Percentiles rank a stretch among this genome's conserved stretches.
phyloP scores from a whole-genome alignment of 1,284 basidiomycete genomes.

The Ganoderma lucidum region DNA sequence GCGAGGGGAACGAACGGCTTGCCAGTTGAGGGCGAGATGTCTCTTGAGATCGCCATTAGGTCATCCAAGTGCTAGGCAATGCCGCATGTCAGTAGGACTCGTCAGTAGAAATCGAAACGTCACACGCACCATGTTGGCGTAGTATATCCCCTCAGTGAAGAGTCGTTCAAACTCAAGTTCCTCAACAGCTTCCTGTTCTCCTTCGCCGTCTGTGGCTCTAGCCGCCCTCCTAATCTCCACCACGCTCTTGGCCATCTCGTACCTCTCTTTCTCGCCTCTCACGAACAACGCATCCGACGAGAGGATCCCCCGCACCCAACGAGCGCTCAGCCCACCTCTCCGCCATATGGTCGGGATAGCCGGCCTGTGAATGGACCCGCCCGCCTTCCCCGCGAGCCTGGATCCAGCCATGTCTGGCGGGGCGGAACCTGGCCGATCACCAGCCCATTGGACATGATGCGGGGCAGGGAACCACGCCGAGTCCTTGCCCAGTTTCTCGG shows the following conservation, averaged over 20 bases:
- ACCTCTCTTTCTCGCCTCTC: constrained; percentile 81
- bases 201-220: constrained; percentile 49
- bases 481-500: constrained; percentile 3
- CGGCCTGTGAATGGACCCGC: background rate
- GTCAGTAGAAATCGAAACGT: background rate
- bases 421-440: constrained; percentile 29
- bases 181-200: constrained; percentile 48
- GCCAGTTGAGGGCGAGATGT: constrained; percentile 75
- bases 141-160: constrained; percentile 86
- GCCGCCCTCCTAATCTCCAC: constrained; percentile 74
- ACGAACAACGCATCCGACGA: constrained; percentile 87
- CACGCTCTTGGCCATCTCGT: constrained; percentile 78
- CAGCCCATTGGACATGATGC: constrained; percentile 15
- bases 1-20: constrained; percentile 74
- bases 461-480: constrained; percentile 20
- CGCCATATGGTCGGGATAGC: constrained; percentile 66
- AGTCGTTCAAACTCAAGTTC: constrained; percentile 75
- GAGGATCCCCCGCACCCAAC: constrained; percentile 80
- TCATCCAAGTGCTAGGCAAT: constrained; percentile 74
- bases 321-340: constrained; percentile 72
- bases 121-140: constrained; percentile 80
- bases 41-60: constrained; percentile 74
- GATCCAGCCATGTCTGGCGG: constrained; percentile 28
- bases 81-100: constrained; percentile 22
- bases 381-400: constrained; percentile 4